A percentile compares a stretch with the other conserved stretches of the same genome.
These are phyloP conservation scores for Exobasidium cylindrosporum DNA, from an alignment of 1,284 basidiomycete genomes.

Conservation along the genomic window DNA sequence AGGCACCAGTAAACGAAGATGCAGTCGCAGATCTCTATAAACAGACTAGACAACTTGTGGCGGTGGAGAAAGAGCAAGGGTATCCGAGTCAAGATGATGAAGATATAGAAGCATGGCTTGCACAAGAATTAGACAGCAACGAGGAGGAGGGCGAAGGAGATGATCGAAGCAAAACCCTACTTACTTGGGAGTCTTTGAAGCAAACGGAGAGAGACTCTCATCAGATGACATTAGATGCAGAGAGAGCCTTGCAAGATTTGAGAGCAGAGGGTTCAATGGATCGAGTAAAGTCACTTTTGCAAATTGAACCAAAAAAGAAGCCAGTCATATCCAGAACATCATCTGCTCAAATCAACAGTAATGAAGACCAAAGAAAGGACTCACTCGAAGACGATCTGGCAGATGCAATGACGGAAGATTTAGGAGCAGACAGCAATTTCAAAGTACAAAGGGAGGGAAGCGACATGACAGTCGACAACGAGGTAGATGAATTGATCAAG, in stretches of 20 bases:
- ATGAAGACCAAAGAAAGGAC: background rate
- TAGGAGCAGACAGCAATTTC: background rate
- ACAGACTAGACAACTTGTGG: background rate
- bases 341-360: too few relatives aligned
- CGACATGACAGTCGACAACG: background rate
- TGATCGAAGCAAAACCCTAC: too few relatives aligned
- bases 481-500: background rate
- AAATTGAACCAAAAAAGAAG: background rate
- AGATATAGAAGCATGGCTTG: background rate
- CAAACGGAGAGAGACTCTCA: background rate
- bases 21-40: background rate
- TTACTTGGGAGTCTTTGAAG: background rate
- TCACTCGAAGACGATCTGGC: conserved; percentile 11
- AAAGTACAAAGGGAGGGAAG: background rate
- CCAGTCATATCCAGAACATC: conserved; percentile 5
- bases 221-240: background rate
- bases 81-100: background rate
- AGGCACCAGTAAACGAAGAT: background rate
- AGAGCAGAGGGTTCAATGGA: background rate
- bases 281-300: background rate
- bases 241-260: background rate
- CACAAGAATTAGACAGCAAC: background rate
- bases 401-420: background rate
- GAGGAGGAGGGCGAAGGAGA: background rate
- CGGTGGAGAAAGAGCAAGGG: background rate